phyloP scores from a whole-genome alignment of 1,139 yeast genomes.

The Yamadazyma pseudoaaseri region DNA sequence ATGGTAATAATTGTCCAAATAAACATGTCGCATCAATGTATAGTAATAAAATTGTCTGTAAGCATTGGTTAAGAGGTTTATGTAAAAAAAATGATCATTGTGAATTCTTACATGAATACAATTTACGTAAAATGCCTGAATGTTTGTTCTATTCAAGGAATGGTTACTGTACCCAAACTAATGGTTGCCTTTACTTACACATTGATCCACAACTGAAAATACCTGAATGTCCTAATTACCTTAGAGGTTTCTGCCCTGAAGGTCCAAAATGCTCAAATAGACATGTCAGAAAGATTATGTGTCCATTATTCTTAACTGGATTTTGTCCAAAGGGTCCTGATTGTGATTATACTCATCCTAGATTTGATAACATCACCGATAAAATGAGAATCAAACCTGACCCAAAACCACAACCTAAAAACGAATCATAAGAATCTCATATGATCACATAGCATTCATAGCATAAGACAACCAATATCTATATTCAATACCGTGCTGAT shows the following conservation, averaged over 20 bases:
- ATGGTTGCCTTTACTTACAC: conserved; percentile 92
- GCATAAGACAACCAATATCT: no score
- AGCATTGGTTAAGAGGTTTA: conserved; percentile 96
- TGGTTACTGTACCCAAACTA: conserved; percentile 91
- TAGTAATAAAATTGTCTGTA: conserved; percentile 84
- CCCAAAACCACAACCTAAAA: conserved; percentile 10
- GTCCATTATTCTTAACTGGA: conserved; percentile 86
- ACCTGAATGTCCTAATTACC: conserved; percentile 83
- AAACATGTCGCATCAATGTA: conserved; percentile 84
- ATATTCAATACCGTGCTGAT: no score
- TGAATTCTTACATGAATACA: conserved; percentile 94
- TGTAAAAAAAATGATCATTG: conserved; percentile 97
- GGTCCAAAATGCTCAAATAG: conserved; percentile 87
- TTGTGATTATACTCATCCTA: conserved; percentile 61
- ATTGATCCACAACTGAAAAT: conserved; percentile 86
- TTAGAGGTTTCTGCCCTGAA: conserved; percentile 86
- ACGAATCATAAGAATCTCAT: neutral
- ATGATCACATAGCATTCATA: no score
- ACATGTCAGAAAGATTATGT: conserved; percentile 74
- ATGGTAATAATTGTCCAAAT: conserved; percentile 81
- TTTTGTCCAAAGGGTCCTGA: conserved; percentile 82
- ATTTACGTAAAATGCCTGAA: conserved; percentile 94
- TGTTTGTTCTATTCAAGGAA: conserved; percentile 84
- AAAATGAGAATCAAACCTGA: conserved; percentile 54
- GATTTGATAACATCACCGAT: conserved; percentile 48